Evolutionary conservation across 2,329 filamentous ascomycete genomes (phyloP).

Genomic region (Elsinoe ampelina): DNA sequence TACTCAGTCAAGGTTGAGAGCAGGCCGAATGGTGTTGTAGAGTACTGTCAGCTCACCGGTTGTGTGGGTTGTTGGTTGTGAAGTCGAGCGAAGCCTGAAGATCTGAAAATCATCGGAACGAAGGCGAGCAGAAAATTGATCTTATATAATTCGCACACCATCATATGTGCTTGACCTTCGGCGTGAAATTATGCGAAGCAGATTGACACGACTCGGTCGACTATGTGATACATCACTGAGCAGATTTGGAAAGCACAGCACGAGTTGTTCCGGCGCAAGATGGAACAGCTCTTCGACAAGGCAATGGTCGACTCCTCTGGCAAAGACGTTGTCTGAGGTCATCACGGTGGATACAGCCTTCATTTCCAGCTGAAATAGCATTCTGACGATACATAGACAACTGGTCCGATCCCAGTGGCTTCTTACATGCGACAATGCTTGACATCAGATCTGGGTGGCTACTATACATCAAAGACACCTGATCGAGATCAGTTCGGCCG

Average conservation of each 20-base stretch:
- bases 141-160: not conserved
- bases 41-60: not conserved
- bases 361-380: slow-evolving; percentile 11
- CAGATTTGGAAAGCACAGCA: not conserved
- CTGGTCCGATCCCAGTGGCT: slow-evolving; percentile 82
- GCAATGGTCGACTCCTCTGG: slow-evolving; percentile 86
- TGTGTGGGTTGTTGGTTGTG: not conserved
- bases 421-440: slow-evolving; percentile 98
- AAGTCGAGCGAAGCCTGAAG: not conserved
- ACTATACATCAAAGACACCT: slow-evolving; percentile 70
- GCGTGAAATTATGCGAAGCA: slow-evolving; percentile 21
- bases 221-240: not conserved
- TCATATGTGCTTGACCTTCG: not conserved
- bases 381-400: slow-evolving; percentile 48
- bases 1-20: not conserved
- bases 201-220: slow-evolving; percentile 5
- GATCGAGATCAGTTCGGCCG: slow-evolving; percentile 81
- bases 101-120: not conserved
- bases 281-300: slow-evolving; percentile 29
- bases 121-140: not conserved
- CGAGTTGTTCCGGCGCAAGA: slow-evolving; percentile 27
- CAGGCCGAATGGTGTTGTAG: not conserved
- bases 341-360: slow-evolving; percentile 56
- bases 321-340: slow-evolving; percentile 75
- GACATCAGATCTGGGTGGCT: slow-evolving; percentile 80